Base-by-base conservation (phyloP, 305 asterid species). In the Fraxinus nigra region DNA sequence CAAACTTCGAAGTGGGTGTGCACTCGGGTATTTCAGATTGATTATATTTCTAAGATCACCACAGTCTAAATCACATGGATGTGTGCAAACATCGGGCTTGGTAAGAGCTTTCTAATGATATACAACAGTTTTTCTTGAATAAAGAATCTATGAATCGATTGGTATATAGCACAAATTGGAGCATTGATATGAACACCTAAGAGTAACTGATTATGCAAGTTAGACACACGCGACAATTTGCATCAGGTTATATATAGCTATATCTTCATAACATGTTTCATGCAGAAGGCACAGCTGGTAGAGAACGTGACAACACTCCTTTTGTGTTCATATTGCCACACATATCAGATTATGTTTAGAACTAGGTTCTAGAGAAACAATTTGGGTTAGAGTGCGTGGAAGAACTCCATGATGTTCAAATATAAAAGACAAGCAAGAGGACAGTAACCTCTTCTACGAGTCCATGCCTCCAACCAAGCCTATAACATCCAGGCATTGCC, bases 401-500 rank as follows among this genome's bases (percentile, higher is more conserved):
- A 59, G 13, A 20, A n/a, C 69, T 59, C 30, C 9, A 1, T 20
- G 13, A 61, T 61, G 69, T 56, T 56, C 22, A 77, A 67, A 7
- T 37, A 59, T 18, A 80, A 72, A 82, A 79, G 75, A 35, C 3
- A 54, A 70, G 75, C 67, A 81, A 80, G 77, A 72, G 81, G 77
- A 67, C 51, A 72, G 82, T 70, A 20, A 96, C 99, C 98, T 96
- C 99, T 91, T 96, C 95, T 51, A 96, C 89, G 82, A 96, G 97
- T 67, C 99, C 99, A 85, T 90, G 98, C 81, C 97, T 92, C 99
- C 98, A 96, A 33, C 99, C 99, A 65, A 96, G 97, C 88, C 99
- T 91, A 82, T 92, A 96, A 84, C 99, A 96, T 79, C 99, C 98
- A n/a, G 99, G 99, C 99, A 96, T 96, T 76, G 99, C 98, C 85